Evolutionary conservation across 1,284 basidiomycete species (phyloP).

Genomic region (Ustilago hordei): DNA sequence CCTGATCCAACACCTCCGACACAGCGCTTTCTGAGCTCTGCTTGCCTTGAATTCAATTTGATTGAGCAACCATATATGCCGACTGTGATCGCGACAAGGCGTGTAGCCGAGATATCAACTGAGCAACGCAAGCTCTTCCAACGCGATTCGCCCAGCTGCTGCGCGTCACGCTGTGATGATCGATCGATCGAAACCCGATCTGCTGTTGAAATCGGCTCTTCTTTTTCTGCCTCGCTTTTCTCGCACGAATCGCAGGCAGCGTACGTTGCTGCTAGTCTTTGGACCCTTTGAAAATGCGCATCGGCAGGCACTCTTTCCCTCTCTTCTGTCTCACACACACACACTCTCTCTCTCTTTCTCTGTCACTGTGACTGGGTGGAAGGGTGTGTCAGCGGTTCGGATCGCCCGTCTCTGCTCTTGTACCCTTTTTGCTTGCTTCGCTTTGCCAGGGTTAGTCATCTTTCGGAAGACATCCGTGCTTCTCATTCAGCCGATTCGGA

Average conservation of each 20-base stretch:
- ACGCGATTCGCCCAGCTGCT: not conserved
- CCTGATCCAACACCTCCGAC: not conserved
- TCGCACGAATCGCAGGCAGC: not conserved
- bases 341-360: conserved; percentile 6
- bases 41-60: not conserved
- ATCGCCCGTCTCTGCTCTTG: conserved; percentile 1
- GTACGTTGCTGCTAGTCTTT: conserved; percentile 1
- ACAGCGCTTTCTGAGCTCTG: too few relatives aligned
- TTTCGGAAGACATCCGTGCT: not conserved
- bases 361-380: not conserved
- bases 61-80: not conserved
- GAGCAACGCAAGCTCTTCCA: not conserved
- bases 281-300: conserved; percentile 1
- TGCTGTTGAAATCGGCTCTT: not conserved
- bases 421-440: not conserved
- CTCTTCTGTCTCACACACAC: not conserved
- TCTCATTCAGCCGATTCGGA: conserved; percentile 5
- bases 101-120: not conserved
- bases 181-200: not conserved
- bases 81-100: not conserved
- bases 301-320: not conserved
- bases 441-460: not conserved
- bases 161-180: not conserved
- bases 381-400: not conserved
- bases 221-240: conserved; percentile 5